Evolutionary conservation across 495 filamentous ascomycete species (phyloP).

Genomic region (Hyaloscypha variabilis): DNA sequence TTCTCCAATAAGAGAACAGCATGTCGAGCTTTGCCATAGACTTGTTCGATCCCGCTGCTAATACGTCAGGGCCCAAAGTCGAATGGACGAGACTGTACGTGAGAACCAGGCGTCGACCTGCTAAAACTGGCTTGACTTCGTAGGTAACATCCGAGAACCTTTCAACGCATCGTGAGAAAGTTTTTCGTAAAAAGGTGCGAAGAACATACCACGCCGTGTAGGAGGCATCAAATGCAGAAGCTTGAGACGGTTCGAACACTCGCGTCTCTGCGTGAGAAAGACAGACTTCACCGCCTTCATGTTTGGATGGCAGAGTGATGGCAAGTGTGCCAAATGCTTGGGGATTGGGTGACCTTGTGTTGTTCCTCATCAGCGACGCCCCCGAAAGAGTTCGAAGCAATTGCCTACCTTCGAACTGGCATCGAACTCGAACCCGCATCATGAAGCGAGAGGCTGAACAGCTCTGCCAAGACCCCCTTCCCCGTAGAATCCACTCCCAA

Average conservation of each 20-base stretch:
- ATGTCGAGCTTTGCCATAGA: slow-evolving; percentile 23
- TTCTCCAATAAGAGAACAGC: slow-evolving; percentile 11
- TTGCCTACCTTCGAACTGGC: slow-evolving; percentile 49
- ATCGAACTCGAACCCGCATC: slow-evolving; percentile 56
- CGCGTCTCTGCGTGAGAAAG: slow-evolving; percentile 41
- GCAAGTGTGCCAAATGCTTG: slow-evolving; percentile 61
- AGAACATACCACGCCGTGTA: slow-evolving; percentile 44
- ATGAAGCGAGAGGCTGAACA: slow-evolving; percentile 59
- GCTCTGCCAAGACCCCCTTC: slow-evolving; percentile 39
- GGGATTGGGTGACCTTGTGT: slow-evolving; percentile 37
- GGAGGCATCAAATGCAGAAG: slow-evolving; percentile 31
- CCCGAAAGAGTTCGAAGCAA: background rate
- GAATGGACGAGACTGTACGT: slow-evolving; percentile 55
- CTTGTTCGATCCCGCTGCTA: slow-evolving; percentile 20
- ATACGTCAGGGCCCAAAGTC: slow-evolving; percentile 12
- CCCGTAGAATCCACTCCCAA: slow-evolving; percentile 37
- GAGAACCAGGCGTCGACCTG: slow-evolving; percentile 54
- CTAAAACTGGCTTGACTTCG: slow-evolving; percentile 49
- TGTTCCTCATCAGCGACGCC: background rate
- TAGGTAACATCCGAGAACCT: slow-evolving; percentile 57
- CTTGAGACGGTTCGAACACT: slow-evolving; percentile 40
- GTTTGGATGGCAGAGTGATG: slow-evolving; percentile 54
- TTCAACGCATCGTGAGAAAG: slow-evolving; percentile 1
- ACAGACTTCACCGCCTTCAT: slow-evolving; percentile 54
- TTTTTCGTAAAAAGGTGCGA: background rate